A percentile compares a stretch with the other conserved stretches of the same genome.
phyloP scores from a whole-genome alignment of 345 rosid genomes.

The Gossypium ekmanianum region DNA sequence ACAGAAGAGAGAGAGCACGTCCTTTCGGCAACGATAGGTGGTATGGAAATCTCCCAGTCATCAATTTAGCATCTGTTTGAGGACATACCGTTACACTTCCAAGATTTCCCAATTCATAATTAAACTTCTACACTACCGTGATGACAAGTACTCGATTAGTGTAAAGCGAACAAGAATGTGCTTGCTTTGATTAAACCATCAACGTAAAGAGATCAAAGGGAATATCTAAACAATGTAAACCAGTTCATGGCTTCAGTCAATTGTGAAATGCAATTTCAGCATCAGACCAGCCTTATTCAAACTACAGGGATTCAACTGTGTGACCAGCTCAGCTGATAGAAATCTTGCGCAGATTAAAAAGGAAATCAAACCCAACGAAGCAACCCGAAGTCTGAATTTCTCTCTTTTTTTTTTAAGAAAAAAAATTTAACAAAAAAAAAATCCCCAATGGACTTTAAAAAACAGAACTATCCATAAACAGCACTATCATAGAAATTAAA shows the following conservation, averaged over 20 bases:
- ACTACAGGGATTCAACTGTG: background rate
- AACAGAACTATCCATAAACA: background rate
- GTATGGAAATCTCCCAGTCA: conserved; percentile 24
- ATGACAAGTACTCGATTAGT: background rate
- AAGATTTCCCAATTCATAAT: conserved; percentile 1
- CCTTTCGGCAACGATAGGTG: conserved; percentile 22
- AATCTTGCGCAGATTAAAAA: background rate
- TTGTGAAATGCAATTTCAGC: background rate
- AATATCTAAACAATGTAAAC: no score
- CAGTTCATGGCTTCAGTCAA: background rate
- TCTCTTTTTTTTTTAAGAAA: background rate
- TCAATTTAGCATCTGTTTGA: conserved; percentile 18
- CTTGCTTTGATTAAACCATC: background rate
- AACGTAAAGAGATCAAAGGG: no score
- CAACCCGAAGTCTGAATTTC: no score
- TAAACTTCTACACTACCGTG: background rate
- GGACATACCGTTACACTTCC: background rate
- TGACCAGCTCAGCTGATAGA: background rate
- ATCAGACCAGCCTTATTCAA: background rate
- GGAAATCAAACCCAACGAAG: background rate
- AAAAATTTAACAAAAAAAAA: background rate
- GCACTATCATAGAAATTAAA: background rate
- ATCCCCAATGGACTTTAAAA: background rate
- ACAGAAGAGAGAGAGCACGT: conserved; percentile 78
- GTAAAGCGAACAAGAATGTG: background rate